Evolutionary conservation across 345 rosid species (phyloP).

Genomic region (Atalantia buxifolia): DNA sequence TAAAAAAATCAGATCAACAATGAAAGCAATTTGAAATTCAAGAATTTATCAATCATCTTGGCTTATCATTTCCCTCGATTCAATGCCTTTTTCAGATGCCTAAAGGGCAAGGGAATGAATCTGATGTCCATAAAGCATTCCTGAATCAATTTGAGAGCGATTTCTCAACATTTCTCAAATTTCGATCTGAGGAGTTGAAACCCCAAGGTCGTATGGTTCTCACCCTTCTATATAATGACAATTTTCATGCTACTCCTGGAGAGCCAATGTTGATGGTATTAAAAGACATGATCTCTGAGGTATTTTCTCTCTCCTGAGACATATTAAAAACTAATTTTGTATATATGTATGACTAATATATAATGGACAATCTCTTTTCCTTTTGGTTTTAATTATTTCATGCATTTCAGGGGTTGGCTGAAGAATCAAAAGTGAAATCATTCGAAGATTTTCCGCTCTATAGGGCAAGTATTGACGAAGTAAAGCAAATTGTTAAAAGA

Average conservation of each 20-base stretch:
- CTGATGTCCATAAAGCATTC: constrained; percentile 4
- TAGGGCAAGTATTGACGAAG: constrained; percentile 4
- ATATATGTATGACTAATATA: too few species aligned
- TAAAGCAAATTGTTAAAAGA: background rate
- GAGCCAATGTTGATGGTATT: background rate
- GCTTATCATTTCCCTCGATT: background rate
- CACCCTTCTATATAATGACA: background rate
- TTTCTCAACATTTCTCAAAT: constrained; percentile 13
- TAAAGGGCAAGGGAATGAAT: background rate
- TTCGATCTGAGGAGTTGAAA: constrained; percentile 6
- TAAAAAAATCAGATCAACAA: too few species aligned
- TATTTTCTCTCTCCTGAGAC: background rate
- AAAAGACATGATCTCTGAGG: constrained; percentile 18
- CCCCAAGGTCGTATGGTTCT: constrained; percentile 18
- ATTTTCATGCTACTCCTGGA: background rate
- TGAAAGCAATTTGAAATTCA: background rate
- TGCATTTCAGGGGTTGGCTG: background rate
- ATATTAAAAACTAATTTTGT: background rate
- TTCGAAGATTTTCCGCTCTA: constrained; percentile 14
- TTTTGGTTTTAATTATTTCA: too few species aligned
- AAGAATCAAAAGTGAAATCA: constrained; percentile 1
- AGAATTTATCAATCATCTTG: background rate
- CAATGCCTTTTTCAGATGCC: background rate
- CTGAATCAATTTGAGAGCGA: constrained; percentile 11
- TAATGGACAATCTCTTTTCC: background rate